phyloP scores from a whole-genome alignment of 257 asterid species.

The Solanum pinnatisectum region DNA sequence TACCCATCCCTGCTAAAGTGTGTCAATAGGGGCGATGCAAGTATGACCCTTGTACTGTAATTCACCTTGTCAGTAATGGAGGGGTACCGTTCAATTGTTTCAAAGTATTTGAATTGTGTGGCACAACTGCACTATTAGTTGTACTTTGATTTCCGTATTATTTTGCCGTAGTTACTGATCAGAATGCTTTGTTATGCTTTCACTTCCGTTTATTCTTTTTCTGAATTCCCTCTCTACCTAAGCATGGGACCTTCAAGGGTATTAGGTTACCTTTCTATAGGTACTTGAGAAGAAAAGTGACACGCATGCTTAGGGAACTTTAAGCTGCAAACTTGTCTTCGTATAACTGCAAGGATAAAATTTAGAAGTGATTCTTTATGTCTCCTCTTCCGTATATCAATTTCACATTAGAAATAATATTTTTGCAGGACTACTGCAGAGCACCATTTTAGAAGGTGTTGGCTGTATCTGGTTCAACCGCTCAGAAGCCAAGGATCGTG shows the following conservation, averaged over 20 bases:
- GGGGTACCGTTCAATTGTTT: not conserved
- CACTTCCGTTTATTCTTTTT: not conserved
- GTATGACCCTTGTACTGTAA: not conserved
- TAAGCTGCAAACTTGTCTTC: not conserved
- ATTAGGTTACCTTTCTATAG: not conserved
- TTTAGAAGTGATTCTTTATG: not conserved
- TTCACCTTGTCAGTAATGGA: not conserved
- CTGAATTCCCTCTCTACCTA: not conserved
- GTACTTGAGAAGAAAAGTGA: not conserved
- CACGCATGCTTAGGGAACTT: not conserved
- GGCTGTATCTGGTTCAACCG: conserved; percentile 99
- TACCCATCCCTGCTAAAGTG: not conserved
- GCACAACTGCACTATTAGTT: not conserved
- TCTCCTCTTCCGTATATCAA: not conserved
- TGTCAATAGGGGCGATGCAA: not conserved
- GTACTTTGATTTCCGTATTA: not conserved
- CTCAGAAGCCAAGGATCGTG: conserved; percentile 94
- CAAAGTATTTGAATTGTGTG: not conserved
- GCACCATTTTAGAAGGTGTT: conserved; percentile 91
- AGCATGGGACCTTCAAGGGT: not conserved
- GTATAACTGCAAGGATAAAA: not conserved
- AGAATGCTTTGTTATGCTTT: not conserved
- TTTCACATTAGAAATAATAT: not conserved
- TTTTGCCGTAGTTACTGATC: not conserved
- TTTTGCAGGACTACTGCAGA: conserved; percentile 70